Conservation (phyloP, 257 asterid genomes). For the Anisodus acutangulus region DNA sequence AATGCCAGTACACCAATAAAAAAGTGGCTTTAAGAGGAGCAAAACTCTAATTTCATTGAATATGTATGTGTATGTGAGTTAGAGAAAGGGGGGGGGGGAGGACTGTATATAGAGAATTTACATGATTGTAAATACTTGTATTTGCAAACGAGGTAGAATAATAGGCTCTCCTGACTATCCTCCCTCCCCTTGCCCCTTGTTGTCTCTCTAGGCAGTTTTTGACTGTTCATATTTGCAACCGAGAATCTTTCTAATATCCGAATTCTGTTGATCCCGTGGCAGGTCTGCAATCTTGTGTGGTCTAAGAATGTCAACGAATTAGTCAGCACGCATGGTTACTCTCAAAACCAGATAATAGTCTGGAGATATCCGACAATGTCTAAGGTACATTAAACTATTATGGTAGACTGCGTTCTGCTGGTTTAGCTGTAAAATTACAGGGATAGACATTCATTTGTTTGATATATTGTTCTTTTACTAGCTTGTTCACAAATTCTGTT, state of each 20-base stretch:
- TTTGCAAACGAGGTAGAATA: background rate
- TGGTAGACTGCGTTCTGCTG: constrained; percentile 1
- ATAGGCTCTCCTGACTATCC: background rate
- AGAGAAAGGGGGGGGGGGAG: background rate
- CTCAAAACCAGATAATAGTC: constrained; percentile 89
- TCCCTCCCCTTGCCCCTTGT: constrained; percentile 10
- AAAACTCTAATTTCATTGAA: background rate
- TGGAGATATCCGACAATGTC: constrained; percentile 97
- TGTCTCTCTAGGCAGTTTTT: background rate
- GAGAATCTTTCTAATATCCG: background rate
- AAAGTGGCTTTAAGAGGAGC: background rate
- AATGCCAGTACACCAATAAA: background rate
- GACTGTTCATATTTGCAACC: background rate
- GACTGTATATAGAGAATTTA: background rate
- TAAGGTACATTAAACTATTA: constrained; percentile 53
- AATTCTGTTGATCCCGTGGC: constrained; percentile 34
- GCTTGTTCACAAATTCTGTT: background rate
- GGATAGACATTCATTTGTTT: background rate
- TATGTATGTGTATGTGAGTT: background rate
- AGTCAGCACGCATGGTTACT: constrained; percentile 97
- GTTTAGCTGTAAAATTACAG: background rate
- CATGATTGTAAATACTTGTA: background rate
- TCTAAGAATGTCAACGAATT: constrained; percentile 97
- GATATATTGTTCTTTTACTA: background rate
- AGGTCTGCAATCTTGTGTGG: constrained; percentile 99